Percentiles rank a stretch among this genome's conserved stretches.
Evolutionary conservation across 2,329 filamentous ascomycete species (phyloP).

Genomic region (Basipetospora sp.): DNA sequence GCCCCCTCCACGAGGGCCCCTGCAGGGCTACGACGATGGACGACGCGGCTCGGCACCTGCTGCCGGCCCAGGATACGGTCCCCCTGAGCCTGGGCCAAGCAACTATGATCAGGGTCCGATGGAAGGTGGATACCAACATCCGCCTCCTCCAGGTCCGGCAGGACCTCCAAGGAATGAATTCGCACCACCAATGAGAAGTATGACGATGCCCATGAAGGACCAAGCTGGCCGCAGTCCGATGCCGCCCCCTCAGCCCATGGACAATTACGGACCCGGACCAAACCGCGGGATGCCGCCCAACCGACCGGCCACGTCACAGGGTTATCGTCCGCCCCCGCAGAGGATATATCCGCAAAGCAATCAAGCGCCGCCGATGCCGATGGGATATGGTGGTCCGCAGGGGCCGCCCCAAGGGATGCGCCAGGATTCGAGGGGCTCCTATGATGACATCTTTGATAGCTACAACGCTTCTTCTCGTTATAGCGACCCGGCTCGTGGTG

Average conservation of each 20-base stretch:
- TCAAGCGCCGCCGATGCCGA: slow-evolving; percentile 17
- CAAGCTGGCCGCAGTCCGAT: slow-evolving; percentile 20
- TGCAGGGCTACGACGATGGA: too few relatives aligned
- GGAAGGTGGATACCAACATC: too few relatives aligned
- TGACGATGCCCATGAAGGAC: slow-evolving; percentile 44
- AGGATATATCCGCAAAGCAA: slow-evolving; percentile 32
- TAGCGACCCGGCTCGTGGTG: slow-evolving; percentile 14
- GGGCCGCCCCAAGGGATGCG: slow-evolving; percentile 10
- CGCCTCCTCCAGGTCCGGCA: not conserved
- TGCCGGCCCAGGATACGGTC: too few relatives aligned
- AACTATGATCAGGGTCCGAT: not conserved
- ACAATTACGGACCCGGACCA: slow-evolving; percentile 1
- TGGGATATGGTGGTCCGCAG: slow-evolving; percentile 16
- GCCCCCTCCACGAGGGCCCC: too few relatives aligned
- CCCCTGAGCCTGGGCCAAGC: too few relatives aligned
- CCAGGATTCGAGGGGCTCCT: slow-evolving; percentile 8
- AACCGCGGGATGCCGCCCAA: slow-evolving; percentile 17
- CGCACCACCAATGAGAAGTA: slow-evolving; percentile 40
- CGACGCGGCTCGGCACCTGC: too few relatives aligned
- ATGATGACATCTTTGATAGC: slow-evolving; percentile 13
- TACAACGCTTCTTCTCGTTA: slow-evolving; percentile 14
- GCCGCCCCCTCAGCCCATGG: slow-evolving; percentile 13
- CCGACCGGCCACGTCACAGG: slow-evolving; percentile 40
- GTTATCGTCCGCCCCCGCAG: slow-evolving; percentile 37
- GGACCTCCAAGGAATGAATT: slow-evolving; percentile 26